A percentile compares a stretch with the other conserved stretches of the same genome.
Evolutionary conservation across 495 filamentous ascomycete species (phyloP).

Genomic region (Penicillium malachiteum): DNA sequence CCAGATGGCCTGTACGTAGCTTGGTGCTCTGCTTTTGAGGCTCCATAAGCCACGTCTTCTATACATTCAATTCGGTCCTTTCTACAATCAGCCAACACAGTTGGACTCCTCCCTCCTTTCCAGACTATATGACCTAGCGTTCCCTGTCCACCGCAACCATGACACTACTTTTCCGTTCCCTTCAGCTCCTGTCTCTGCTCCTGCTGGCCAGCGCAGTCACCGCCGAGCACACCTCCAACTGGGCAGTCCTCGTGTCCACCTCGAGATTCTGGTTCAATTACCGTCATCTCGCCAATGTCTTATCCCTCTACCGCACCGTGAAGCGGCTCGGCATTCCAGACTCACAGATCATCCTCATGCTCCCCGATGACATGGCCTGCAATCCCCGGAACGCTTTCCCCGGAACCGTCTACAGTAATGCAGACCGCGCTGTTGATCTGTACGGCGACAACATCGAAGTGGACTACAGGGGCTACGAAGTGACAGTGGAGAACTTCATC

Average conservation of each 20-base stretch:
- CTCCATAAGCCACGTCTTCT: no score
- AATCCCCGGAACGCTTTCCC: slow-evolving; percentile 98
- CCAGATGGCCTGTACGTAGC: no score
- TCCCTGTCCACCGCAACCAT: slow-evolving; percentile 18
- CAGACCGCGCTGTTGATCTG: slow-evolving; percentile 89
- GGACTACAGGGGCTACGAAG: slow-evolving; percentile 96
- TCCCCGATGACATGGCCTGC: slow-evolving; percentile 98
- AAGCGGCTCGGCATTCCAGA: slow-evolving; percentile 98
- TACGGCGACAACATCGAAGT: slow-evolving; percentile 99
- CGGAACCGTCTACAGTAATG: slow-evolving; percentile 97
- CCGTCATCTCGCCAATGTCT: slow-evolving; percentile 94
- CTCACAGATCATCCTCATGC: slow-evolving; percentile 98
- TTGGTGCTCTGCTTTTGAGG: no score
- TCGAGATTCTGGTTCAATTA: slow-evolving; percentile 99
- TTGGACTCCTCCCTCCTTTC: slow-evolving; percentile 6
- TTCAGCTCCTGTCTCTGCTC: slow-evolving; percentile 41
- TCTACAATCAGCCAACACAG: neutral
- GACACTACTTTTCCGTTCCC: slow-evolving; percentile 26
- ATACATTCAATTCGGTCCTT: neutral
- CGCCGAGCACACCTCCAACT: slow-evolving; percentile 93
- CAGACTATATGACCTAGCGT: slow-evolving; percentile 17
- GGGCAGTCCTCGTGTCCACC: slow-evolving; percentile 97
- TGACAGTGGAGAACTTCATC: slow-evolving; percentile 98
- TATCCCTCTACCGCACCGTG: slow-evolving; percentile 96
- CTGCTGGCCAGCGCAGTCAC: slow-evolving; percentile 42